Percentiles rank a stretch among this genome's conserved stretches.
These are phyloP conservation scores for Tuber umbilicatum DNA, from an alignment of 495 filamentous ascomycete species.

Conservation along the genomic window DNA sequence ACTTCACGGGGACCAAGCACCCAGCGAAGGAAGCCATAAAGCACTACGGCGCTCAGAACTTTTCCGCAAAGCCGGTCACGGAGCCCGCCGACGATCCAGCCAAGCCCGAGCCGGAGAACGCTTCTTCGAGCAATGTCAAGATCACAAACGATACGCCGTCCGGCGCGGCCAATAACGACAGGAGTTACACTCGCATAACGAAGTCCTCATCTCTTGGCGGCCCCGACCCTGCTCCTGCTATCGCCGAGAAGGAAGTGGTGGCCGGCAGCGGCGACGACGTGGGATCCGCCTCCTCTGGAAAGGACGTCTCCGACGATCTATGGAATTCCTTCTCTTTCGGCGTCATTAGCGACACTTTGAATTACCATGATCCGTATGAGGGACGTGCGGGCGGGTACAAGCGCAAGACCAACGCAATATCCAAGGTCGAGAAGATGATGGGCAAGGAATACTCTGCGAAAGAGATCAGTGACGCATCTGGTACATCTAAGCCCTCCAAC, in stretches of 20 bases:
- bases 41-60: constrained; percentile 20
- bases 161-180: constrained; percentile 17
- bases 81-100: neutral
- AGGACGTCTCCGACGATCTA: constrained; percentile 34
- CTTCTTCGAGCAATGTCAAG: constrained; percentile 18
- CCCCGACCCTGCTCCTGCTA: neutral
- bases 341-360: constrained; percentile 35
- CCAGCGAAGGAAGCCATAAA: constrained; percentile 32
- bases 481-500: neutral
- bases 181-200: constrained; percentile 25
- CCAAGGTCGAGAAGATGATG: constrained; percentile 37
- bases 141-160: constrained; percentile 29
- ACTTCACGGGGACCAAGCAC: constrained; percentile 20
- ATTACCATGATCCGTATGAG: constrained; percentile 31
- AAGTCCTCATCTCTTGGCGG: constrained; percentile 15
- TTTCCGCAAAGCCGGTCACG: constrained; percentile 12
- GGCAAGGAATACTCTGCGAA: constrained; percentile 15
- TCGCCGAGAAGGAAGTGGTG: neutral
- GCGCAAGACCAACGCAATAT: constrained; percentile 35
- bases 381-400: constrained; percentile 24
- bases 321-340: constrained; percentile 38
- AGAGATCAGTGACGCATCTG: constrained; percentile 8
- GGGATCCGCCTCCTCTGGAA: constrained; percentile 13
- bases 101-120: neutral
- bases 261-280: constrained; percentile 40